These are phyloP conservation scores for Penicillium griseofulvum DNA, from an alignment of 2,329 filamentous ascomycete genomes.

Conservation along the genomic window DNA sequence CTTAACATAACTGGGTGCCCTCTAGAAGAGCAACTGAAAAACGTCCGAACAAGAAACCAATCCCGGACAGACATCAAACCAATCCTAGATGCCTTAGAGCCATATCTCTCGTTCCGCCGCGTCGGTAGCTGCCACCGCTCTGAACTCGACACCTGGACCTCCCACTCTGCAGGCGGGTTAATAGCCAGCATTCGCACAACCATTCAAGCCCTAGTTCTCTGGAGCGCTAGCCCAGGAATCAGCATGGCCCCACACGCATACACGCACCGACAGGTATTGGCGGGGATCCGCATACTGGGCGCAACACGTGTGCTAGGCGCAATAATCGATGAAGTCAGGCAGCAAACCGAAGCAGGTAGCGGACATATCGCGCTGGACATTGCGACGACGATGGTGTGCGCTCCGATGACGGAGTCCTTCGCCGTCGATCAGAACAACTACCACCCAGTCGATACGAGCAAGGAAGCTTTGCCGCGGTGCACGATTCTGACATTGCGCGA, in stretches of 20 bases:
- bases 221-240: conserved; percentile 52
- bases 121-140: conserved; percentile 45
- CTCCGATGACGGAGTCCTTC: conserved; percentile 41
- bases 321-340: conserved; percentile 44
- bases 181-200: conserved; percentile 49
- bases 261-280: conserved; percentile 53
- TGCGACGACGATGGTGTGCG: conserved; percentile 43
- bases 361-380: conserved; percentile 47
- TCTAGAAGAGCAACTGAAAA: conserved; percentile 53
- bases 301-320: conserved; percentile 37
- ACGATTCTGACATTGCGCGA: conserved; percentile 43
- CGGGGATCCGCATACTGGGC: conserved; percentile 43
- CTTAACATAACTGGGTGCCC: conserved; percentile 55
- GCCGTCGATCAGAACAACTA: conserved; percentile 38
- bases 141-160: conserved; percentile 55
- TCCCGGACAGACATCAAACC: conserved; percentile 53
- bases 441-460: conserved; percentile 34
- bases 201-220: conserved; percentile 53
- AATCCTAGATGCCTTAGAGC: conserved; percentile 52
- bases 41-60: conserved; percentile 50
- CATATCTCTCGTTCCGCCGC: conserved; percentile 51
- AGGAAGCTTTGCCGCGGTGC: conserved; percentile 34
- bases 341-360: conserved; percentile 40
- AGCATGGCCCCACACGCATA: conserved; percentile 55
- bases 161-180: conserved; percentile 47